phyloP scores from a whole-genome alignment of 768 basidiomycete genomes.

The Hysterangium stoloniferum region DNA sequence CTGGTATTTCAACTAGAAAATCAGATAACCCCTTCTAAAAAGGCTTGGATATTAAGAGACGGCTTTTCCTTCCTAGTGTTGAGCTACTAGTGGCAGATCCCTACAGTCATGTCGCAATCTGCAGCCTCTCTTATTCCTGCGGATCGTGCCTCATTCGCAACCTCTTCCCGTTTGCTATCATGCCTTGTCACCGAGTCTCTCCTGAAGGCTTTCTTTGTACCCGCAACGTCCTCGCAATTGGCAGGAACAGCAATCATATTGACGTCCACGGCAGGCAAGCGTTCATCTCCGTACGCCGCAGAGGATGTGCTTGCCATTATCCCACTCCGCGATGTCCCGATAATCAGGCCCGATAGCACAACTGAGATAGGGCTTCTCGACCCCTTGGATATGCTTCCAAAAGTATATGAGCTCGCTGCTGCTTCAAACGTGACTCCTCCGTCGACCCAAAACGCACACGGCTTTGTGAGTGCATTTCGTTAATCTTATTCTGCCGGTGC shows the following conservation, averaged over 20 bases:
- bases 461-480: neutral
- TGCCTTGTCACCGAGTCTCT: constrained; percentile 53
- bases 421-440: neutral
- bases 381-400: constrained; percentile 45
- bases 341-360: constrained; percentile 35
- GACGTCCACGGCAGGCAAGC: constrained; percentile 19
- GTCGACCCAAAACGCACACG: neutral
- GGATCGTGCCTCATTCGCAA: constrained; percentile 37
- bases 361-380: constrained; percentile 43
- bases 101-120: neutral
- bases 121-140: neutral
- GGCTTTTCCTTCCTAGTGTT: too few species aligned
- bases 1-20: too few species aligned
- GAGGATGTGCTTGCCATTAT: constrained; percentile 40
- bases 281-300: constrained; percentile 21
- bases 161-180: constrained; percentile 42
- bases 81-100: too few species aligned
- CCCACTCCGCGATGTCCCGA: constrained; percentile 37
- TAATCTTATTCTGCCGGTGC: too few species aligned
- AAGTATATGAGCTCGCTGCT: neutral
- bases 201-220: constrained; percentile 38
- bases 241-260: constrained; percentile 38
- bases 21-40: too few species aligned
- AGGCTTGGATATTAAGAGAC: too few species aligned
- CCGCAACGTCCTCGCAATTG: constrained; percentile 27